Conservation (phyloP, 495 filamentous ascomycete species). For the Hyaloscypha variabilis region DNA sequence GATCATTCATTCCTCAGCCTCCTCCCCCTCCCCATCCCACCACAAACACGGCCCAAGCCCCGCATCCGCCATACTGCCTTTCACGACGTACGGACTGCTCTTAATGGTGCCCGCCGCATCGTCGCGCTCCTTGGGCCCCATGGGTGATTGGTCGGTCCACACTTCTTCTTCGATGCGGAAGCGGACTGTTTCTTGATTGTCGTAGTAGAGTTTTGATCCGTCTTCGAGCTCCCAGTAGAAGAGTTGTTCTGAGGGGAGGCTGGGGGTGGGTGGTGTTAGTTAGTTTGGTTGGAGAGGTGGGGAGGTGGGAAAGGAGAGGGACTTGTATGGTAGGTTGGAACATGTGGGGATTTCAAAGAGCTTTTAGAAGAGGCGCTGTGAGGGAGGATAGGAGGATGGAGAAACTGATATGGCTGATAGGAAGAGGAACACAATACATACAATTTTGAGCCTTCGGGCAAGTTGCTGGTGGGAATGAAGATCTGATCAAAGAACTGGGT, state of each 20-base stretch:
- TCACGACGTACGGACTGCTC: slow-evolving; percentile 68
- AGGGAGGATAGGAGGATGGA: too few relatives aligned
- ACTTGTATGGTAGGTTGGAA: background rate
- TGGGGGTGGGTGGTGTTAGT: slow-evolving; percentile 34
- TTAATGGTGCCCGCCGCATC: slow-evolving; percentile 18
- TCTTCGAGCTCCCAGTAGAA: slow-evolving; percentile 70
- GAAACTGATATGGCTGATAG: background rate
- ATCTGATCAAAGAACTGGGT: slow-evolving; percentile 94
- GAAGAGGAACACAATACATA: slow-evolving; percentile 44
- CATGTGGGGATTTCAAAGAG: too few relatives aligned
- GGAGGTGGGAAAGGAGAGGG: background rate
- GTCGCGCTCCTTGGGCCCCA: slow-evolving; percentile 47
- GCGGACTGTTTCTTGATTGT: slow-evolving; percentile 84
- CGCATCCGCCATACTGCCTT: slow-evolving; percentile 58
- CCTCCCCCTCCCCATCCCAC: slow-evolving; percentile 46
- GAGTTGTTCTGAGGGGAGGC: slow-evolving; percentile 68
- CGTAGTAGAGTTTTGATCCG: slow-evolving; percentile 72
- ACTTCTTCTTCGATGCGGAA: slow-evolving; percentile 81
- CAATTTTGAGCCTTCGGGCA: slow-evolving; percentile 76
- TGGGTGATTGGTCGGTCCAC: slow-evolving; percentile 86
- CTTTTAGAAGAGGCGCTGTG: too few relatives aligned
- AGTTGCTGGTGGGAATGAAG: slow-evolving; percentile 67
- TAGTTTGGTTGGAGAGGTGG: background rate
- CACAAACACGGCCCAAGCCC: slow-evolving; percentile 56
- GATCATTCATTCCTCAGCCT: slow-evolving; percentile 4